These are phyloP conservation scores for Exophiala phaeomuriformis DNA, from an alignment of 2,329 filamentous ascomycete species.

Conservation along the genomic window DNA sequence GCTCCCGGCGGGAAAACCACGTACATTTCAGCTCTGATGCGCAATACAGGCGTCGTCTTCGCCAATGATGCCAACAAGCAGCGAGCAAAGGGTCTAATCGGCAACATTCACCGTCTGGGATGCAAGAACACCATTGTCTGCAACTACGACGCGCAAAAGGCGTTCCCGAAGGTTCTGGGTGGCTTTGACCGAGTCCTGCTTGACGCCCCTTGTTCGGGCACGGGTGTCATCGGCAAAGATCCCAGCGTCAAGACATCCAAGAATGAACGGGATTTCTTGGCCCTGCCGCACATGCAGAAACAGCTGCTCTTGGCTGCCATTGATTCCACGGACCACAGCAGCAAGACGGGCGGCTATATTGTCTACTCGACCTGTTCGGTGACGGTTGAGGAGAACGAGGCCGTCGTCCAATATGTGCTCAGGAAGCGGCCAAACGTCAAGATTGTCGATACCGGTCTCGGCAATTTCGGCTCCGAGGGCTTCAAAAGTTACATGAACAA, in stretches of 20 bases:
- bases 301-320: constrained; percentile 88
- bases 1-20: constrained; percentile 95
- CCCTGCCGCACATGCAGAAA: constrained; percentile 88
- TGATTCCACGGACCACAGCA: constrained; percentile 84
- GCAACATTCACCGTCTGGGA: constrained; percentile 92
- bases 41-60: constrained; percentile 91
- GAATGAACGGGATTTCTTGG: constrained; percentile 88
- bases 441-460: constrained; percentile 81
- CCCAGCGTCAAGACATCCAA: constrained; percentile 97
- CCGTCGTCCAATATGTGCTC: constrained; percentile 88
- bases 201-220: constrained; percentile 92
- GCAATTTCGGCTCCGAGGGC: constrained; percentile 79
- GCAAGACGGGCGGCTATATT: constrained; percentile 88
- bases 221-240: constrained; percentile 96
- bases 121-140: constrained; percentile 91
- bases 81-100: constrained; percentile 92
- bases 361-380: constrained; percentile 97
- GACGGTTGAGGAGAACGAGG: constrained; percentile 88
- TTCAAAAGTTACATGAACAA: constrained; percentile 90
- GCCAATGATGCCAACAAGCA: constrained; percentile 94
- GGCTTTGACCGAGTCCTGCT: constrained; percentile 93
- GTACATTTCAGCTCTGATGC: constrained; percentile 93
- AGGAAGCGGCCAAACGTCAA: constrained; percentile 87
- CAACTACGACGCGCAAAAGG: constrained; percentile 79
- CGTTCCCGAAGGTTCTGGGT: constrained; percentile 89